Conservation (phyloP, 805 yeast species). For the Suhomyces emberorum region DNA sequence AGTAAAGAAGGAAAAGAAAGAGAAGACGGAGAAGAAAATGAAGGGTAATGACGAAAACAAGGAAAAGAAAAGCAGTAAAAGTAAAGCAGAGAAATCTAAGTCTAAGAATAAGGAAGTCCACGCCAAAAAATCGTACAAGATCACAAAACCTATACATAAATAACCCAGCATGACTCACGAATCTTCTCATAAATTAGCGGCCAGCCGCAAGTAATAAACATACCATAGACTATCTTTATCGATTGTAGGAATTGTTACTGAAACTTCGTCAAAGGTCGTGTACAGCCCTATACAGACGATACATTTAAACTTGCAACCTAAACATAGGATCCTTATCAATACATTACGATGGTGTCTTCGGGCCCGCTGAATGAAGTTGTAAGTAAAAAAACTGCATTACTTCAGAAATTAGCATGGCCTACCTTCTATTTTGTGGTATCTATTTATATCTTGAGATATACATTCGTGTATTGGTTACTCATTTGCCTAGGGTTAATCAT, state of each 20-base stretch:
- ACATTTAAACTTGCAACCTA: no score
- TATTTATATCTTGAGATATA: conserved; percentile 8
- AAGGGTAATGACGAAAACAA: conserved; percentile 19
- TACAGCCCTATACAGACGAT: no score
- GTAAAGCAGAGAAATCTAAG: background rate
- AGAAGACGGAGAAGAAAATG: conserved; percentile 20
- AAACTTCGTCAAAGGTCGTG: no score
- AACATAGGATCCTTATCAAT: no score
- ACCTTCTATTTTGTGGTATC: background rate
- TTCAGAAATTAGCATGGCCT: background rate
- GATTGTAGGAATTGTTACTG: no score
- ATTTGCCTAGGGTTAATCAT: background rate
- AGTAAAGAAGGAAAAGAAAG: conserved; percentile 16
- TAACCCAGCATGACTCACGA: no score
- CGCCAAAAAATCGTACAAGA: background rate
- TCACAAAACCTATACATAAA: background rate
- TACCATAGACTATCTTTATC: no score
- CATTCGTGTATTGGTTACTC: conserved; percentile 10
- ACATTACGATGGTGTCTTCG: no score
- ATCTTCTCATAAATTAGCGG: no score
- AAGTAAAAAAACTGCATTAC: no score
- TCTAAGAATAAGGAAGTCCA: background rate
- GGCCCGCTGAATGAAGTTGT: no score
- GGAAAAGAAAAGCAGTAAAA: conserved; percentile 8
- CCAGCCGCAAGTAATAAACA: no score